phyloP scores from a whole-genome alignment of 371 early-diverging fungal species.

The Circinella minor region DNA sequence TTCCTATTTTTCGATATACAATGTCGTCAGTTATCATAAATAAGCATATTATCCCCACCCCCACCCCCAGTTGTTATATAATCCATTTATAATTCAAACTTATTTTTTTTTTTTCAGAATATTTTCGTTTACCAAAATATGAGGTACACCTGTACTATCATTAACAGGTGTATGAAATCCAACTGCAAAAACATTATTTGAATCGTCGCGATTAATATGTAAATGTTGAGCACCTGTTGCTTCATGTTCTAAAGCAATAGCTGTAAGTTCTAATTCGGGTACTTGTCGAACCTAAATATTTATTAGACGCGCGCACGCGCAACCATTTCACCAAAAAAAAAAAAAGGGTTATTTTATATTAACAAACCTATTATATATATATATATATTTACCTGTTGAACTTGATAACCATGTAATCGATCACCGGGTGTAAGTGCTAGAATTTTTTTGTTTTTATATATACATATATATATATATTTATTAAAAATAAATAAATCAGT shows the following conservation, averaged over 20 bases:
- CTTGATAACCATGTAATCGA: slow-evolving; percentile 31
- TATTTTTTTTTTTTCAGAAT: neutral
- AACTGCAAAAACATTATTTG: slow-evolving; percentile 91
- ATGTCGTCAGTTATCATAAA: too few relatives aligned
- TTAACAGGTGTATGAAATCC: slow-evolving; percentile 88
- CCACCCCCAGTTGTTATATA: neutral
- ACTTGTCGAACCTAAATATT: slow-evolving; percentile 47
- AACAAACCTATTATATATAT: neutral
- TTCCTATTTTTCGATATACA: slow-evolving; percentile 54
- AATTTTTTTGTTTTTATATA: too few relatives aligned
- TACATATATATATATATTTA: neutral
- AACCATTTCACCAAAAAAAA: too few relatives aligned
- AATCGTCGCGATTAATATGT: slow-evolving; percentile 85
- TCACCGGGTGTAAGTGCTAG: slow-evolving; percentile 23
- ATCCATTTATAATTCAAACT: too few relatives aligned
- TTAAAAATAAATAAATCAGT: neutral
- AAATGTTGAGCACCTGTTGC: slow-evolving; percentile 88
- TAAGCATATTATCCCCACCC: too few relatives aligned
- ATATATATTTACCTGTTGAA: slow-evolving; percentile 20
- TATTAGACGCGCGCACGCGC: neutral
- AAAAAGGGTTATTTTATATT: too few relatives aligned
- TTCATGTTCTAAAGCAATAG: slow-evolving; percentile 71
- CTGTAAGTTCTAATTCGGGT: slow-evolving; percentile 73
- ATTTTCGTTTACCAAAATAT: slow-evolving; percentile 71
- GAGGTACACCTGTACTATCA: slow-evolving; percentile 90